phyloP scores from a whole-genome alignment of 805 yeast species.

The Barnettozyma pratensis region DNA sequence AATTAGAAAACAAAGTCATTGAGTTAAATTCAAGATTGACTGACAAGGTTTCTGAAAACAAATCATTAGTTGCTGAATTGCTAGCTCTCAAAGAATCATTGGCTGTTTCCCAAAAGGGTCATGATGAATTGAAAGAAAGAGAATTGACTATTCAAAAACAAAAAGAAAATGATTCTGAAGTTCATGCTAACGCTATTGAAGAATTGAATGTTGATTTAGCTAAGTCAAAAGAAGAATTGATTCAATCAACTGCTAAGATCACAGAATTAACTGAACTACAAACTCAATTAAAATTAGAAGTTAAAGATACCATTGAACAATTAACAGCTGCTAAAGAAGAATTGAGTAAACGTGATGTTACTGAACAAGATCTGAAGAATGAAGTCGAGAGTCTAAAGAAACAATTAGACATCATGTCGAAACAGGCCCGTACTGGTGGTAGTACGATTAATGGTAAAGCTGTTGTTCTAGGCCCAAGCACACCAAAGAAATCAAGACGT shows the following conservation, averaged over 20 bases:
- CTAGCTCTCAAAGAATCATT: slow-evolving; percentile 44
- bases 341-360: slow-evolving; percentile 52
- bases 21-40: slow-evolving; percentile 86
- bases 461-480: slow-evolving; percentile 25
- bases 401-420: slow-evolving; percentile 25
- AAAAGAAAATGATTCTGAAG: slow-evolving; percentile 38
- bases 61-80: slow-evolving; percentile 60
- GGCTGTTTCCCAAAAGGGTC: slow-evolving; percentile 48
- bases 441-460: slow-evolving; percentile 20
- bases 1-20: slow-evolving; percentile 95
- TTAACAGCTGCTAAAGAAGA: slow-evolving; percentile 56
- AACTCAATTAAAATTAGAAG: slow-evolving; percentile 57
- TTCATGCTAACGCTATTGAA: slow-evolving; percentile 45
- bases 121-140: slow-evolving; percentile 48
- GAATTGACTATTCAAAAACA: slow-evolving; percentile 48
- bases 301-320: slow-evolving; percentile 55
- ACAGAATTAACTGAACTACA: slow-evolving; percentile 58
- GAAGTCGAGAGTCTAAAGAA: slow-evolving; percentile 42
- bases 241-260: slow-evolving; percentile 52
- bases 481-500: slow-evolving; percentile 30
- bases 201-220: slow-evolving; percentile 51
- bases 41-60: slow-evolving; percentile 75
- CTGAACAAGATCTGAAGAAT: slow-evolving; percentile 54
- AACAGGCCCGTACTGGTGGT: slow-evolving; percentile 26
- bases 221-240: slow-evolving; percentile 49